A percentile compares a stretch with the other conserved stretches of the same genome.
These are phyloP conservation scores for Curvularia verruculosa DNA, from an alignment of 2,329 filamentous ascomycete species.

Conservation along the genomic window DNA sequence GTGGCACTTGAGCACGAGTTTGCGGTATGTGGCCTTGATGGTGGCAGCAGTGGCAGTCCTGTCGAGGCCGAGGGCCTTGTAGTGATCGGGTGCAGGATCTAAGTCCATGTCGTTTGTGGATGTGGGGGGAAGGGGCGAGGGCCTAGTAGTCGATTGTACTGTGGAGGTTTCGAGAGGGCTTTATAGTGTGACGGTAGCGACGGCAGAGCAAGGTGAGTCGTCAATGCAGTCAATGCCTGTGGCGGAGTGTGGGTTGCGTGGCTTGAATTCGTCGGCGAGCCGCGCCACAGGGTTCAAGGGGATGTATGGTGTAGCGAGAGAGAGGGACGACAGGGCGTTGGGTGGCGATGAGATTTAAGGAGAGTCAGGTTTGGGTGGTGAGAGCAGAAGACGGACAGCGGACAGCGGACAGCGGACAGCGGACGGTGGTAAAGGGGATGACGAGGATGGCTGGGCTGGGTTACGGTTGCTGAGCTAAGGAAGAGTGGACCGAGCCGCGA, in stretches of 20 bases:
- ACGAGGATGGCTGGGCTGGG: slow-evolving; percentile 21
- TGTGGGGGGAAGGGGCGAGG: slow-evolving; percentile 46
- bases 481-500: slow-evolving; percentile 14
- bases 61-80: slow-evolving; percentile 74
- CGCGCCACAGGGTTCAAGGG: slow-evolving; percentile 13
- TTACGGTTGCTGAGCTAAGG: slow-evolving; percentile 24
- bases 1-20: slow-evolving; percentile 85
- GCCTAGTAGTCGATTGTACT: slow-evolving; percentile 7
- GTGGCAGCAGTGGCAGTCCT: slow-evolving; percentile 72
- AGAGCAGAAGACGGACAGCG: slow-evolving; percentile 7
- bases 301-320: slow-evolving; percentile 11
- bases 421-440: slow-evolving; percentile 19
- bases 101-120: slow-evolving; percentile 58
- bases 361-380: slow-evolving; percentile 18
- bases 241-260: slow-evolving; percentile 33
- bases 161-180: slow-evolving; percentile 11
- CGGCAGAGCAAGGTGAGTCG: slow-evolving; percentile 13
- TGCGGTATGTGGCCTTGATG: slow-evolving; percentile 82
- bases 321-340: slow-evolving; percentile 3
- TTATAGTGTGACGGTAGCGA: slow-evolving; percentile 21
- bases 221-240: slow-evolving; percentile 16
- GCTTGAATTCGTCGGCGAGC: slow-evolving; percentile 8
- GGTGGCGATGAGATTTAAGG: slow-evolving; percentile 13
- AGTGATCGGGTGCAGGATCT: slow-evolving; percentile 71
- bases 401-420: slow-evolving; percentile 9